phyloP scores from a whole-genome alignment of 257 asterid genomes.

The Forsythia suspensa region DNA sequence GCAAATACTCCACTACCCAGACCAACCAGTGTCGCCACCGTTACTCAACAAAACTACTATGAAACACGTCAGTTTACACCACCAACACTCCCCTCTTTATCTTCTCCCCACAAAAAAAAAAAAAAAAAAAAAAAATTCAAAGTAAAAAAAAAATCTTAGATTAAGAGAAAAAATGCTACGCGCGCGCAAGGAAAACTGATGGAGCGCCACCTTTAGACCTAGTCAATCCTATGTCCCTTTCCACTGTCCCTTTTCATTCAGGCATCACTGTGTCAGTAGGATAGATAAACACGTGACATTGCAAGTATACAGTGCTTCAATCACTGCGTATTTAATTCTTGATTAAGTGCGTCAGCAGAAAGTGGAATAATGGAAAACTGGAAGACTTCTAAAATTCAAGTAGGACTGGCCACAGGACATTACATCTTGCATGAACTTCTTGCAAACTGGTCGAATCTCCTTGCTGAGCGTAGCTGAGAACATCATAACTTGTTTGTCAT shows the following conservation, averaged over 20 bases:
- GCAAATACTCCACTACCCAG: conserved; percentile 40
- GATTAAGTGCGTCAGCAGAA: conserved; percentile 43
- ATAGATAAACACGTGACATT: conserved; percentile 35
- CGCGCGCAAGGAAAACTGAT: neutral
- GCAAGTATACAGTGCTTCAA: conserved; percentile 46
- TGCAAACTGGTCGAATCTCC: conserved; percentile 61
- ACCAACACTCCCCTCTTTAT: neutral
- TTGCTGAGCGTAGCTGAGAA: conserved; percentile 58
- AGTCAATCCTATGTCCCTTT: conserved; percentile 15
- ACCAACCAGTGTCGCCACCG: conserved; percentile 31
- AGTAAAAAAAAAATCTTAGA: conserved; percentile 5
- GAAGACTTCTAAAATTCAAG: conserved; percentile 51
- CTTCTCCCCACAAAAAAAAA: conserved; percentile 8
- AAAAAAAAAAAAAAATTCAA: neutral
- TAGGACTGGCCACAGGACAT: conserved; percentile 46
- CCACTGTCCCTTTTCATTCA: conserved; percentile 23
- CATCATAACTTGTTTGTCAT: conserved; percentile 62
- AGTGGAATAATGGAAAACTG: conserved; percentile 54
- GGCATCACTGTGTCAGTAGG: conserved; percentile 32
- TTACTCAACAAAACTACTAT: conserved; percentile 28
- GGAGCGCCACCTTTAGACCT: conserved; percentile 16
- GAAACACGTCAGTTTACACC: conserved; percentile 18
- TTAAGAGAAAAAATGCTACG: conserved; percentile 7
- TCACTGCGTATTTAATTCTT: conserved; percentile 40
- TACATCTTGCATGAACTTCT: conserved; percentile 62